These are phyloP conservation scores for Alnus glutinosa DNA, from an alignment of 306 rosid species.

Conservation along the genomic window DNA sequence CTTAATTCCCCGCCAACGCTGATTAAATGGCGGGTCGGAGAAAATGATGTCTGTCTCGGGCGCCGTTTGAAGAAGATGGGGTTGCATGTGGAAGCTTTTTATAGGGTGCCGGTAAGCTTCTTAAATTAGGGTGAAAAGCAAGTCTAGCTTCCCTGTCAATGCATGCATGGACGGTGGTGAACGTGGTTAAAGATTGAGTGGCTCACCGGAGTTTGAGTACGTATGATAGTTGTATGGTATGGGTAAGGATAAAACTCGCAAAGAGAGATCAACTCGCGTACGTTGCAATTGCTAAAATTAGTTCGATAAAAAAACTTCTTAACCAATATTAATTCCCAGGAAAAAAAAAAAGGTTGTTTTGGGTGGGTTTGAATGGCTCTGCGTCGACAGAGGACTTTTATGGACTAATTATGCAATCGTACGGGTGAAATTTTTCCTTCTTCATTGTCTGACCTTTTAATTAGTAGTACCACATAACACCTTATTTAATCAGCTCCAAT, in stretches of 20 bases:
- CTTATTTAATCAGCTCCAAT: no score
- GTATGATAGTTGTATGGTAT: background rate
- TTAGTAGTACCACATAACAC: no score
- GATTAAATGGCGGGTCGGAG: background rate
- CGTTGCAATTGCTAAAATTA: background rate
- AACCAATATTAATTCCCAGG: no score
- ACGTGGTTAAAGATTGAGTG: slow-evolving; percentile 17
- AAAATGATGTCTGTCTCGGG: background rate
- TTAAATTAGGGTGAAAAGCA: slow-evolving; percentile 4
- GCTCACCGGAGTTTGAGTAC: slow-evolving; percentile 16
- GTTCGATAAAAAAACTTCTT: background rate
- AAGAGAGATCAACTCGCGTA: background rate
- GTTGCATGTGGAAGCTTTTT: background rate
- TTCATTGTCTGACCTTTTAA: no score
- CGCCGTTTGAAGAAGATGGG: background rate
- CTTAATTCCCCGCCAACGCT: background rate
- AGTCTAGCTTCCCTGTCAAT: background rate
- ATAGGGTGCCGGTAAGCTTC: background rate
- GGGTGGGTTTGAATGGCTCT: background rate
- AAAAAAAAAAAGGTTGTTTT: background rate
- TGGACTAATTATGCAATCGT: background rate
- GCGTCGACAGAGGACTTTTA: background rate
- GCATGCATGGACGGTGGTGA: background rate
- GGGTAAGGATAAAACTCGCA: background rate
- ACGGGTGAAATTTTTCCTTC: background rate